A percentile compares a stretch with the other conserved stretches of the same genome.
phyloP scores from a whole-genome alignment of 768 basidiomycete species.

The Suillus tomentosus region DNA sequence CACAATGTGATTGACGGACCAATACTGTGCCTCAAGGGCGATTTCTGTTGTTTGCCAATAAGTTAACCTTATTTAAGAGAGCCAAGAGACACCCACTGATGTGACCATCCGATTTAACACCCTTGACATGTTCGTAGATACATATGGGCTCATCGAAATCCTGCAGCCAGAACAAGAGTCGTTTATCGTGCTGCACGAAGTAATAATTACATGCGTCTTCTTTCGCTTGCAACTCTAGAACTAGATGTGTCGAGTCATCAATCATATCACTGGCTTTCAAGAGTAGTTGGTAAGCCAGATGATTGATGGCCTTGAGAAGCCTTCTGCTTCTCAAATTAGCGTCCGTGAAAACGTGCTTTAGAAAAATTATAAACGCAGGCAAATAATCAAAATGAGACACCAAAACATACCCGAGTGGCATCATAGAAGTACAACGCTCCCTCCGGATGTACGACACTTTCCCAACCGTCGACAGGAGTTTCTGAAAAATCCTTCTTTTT shows the following conservation, averaged over 20 bases:
- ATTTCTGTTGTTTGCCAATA: conserved; percentile 16
- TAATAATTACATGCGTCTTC: conserved; percentile 37
- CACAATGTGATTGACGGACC: conserved; percentile 16
- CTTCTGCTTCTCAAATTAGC: not conserved
- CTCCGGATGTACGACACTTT: conserved; percentile 9
- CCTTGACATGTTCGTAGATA: conserved; percentile 39
- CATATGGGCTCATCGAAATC: conserved; percentile 30
- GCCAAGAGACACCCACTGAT: conserved; percentile 8
- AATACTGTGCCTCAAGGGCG: conserved; percentile 29
- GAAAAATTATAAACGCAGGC: not conserved
- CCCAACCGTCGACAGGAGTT: not conserved
- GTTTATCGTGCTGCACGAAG: conserved; percentile 43
- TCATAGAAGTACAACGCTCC: conserved; percentile 10
- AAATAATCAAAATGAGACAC: not conserved
- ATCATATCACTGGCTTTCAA: not conserved
- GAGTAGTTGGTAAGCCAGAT: not conserved
- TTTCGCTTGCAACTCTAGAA: not conserved
- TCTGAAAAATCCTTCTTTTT: conserved; percentile 2
- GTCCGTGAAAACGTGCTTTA: conserved; percentile 12
- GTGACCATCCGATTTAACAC: conserved; percentile 28
- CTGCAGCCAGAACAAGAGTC: conserved; percentile 51
- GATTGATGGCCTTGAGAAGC: conserved; percentile 1
- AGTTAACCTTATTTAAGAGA: not conserved
- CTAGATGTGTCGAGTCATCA: not conserved
- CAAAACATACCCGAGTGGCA: not conserved